These are phyloP conservation scores for Podospora bellae-mahoneyi DNA, from an alignment of 495 filamentous ascomycete genomes.

Conservation along the genomic window DNA sequence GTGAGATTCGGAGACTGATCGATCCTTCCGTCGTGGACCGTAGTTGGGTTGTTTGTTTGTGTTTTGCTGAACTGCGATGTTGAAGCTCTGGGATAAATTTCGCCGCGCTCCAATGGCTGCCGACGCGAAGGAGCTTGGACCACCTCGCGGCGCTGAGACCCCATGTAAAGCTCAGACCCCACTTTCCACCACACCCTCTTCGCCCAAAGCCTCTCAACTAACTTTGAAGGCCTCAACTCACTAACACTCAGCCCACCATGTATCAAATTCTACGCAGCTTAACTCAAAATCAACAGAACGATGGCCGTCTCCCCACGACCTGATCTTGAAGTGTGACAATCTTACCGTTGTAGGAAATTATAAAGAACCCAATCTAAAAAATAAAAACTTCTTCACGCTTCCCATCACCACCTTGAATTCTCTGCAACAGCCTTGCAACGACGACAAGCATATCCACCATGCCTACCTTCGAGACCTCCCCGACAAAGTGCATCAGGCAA, in stretches of 20 bases:
- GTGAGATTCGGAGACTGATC: background rate
- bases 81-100: slow-evolving; percentile 18
- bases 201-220: too few species aligned
- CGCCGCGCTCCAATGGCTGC: background rate
- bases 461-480: background rate
- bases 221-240: too few species aligned
- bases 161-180: background rate
- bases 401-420: too few species aligned
- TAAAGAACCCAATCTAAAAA: too few species aligned
- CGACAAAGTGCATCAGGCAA: background rate
- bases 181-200: slow-evolving; percentile 1
- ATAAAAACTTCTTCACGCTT: too few species aligned
- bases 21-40: background rate
- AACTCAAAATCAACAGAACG: too few species aligned
- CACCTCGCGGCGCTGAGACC: slow-evolving; percentile 32
- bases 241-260: too few species aligned
- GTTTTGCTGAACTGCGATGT: slow-evolving; percentile 4
- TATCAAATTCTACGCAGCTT: too few species aligned
- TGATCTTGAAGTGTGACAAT: background rate
- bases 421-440: too few species aligned
- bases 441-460: too few species aligned
- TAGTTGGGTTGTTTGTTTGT: background rate
- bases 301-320: background rate
- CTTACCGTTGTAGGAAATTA: too few species aligned
- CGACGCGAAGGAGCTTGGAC: slow-evolving; percentile 26